Evolutionary conservation across 495 filamentous ascomycete species (phyloP).

Genomic region (Barbatosphaeria neglecta): DNA sequence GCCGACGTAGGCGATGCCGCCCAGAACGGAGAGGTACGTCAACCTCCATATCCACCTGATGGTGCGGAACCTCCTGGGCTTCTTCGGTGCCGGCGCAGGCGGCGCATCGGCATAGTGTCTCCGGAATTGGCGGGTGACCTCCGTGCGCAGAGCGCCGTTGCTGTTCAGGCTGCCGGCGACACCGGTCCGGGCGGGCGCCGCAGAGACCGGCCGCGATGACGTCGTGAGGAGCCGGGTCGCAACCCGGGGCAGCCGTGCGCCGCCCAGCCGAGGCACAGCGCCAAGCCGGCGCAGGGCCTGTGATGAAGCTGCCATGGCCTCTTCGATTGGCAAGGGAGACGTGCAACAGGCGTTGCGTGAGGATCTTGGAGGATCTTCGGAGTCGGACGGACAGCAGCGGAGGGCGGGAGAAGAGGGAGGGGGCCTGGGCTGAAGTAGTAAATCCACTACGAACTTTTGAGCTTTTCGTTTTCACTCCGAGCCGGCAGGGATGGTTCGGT

Average conservation of each 20-base stretch:
- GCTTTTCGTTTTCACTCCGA: not conserved
- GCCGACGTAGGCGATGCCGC: conserved; percentile 54
- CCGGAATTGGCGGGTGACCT: conserved; percentile 24
- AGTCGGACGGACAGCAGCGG: not conserved
- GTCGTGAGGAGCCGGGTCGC: conserved; percentile 4
- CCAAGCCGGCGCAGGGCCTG: conserved; percentile 21
- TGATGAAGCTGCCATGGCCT: conserved; percentile 21
- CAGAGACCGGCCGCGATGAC: conserved; percentile 15
- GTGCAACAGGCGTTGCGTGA: not conserved
- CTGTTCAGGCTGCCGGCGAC: conserved; percentile 8
- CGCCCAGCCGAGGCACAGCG: conserved; percentile 10
- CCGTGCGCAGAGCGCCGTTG: conserved; percentile 1
- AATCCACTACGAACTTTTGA: too few relatives aligned
- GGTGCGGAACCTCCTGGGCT: conserved; percentile 26
- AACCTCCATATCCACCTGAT: conserved; percentile 55
- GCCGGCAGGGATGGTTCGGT: not conserved
- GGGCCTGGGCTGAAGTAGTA: too few relatives aligned
- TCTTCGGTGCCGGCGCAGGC: conserved; percentile 18
- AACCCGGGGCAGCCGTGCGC: conserved; percentile 5
- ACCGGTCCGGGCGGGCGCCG: conserved; percentile 11
- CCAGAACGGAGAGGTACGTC: conserved; percentile 58
- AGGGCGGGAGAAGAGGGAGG: too few relatives aligned
- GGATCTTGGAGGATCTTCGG: not conserved
- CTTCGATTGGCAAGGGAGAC: conserved; percentile 14
- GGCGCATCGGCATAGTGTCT: conserved; percentile 27